Base-by-base conservation (phyloP, 495 filamentous ascomycete genomes). In the Penicillium cataractarum region DNA sequence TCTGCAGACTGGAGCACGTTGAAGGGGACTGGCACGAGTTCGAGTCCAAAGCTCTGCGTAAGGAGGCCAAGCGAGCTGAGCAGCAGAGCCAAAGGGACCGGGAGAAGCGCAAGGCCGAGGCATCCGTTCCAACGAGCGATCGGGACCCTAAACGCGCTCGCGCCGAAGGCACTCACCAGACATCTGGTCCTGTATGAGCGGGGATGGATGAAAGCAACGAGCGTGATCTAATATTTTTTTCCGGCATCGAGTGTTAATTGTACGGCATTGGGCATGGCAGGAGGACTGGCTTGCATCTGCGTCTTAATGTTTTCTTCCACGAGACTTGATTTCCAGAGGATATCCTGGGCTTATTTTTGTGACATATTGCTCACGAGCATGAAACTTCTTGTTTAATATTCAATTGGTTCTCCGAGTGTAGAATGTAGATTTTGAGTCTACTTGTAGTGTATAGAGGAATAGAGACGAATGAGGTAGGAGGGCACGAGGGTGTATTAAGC, bases 1-100 rank as follows among this genome's bases (percentile, higher is more conserved):
- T 15, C n/a, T 58, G 24, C 52, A 96, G 92, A 67, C 82, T 99
- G 58, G 85, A 89, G 62, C 83, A 91, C 63, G 83, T 98, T 24
- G 85, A 93, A 70, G 96, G 96, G 42, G 96, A 99, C 66, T 99
- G 96, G 96, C 96, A 99, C 67, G 96, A 99, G 71, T 97, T 97
- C 71, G 96, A 99, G 80, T 96, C 91, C 24, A 99, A 99, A 80
- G 92, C 93, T 21, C 82, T 96, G 17, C 86, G 96, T 42, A 94
- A 93, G 71, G 93, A 97, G 69, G 88, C 86, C 27, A 82, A 84
- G 29, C 86, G 88, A 15, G 80, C 76, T 1, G 81, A 84, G 54
- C 76, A 83, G 42, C 78, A 86, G 55, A 79, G 80, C 53, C 78
- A 86, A 42, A 78, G 75, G 62, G 82, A 83, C 65, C 87, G 77